These are phyloP conservation scores for Aspergillus cavernicola DNA, from an alignment of 495 filamentous ascomycete species.

Conservation along the genomic window DNA sequence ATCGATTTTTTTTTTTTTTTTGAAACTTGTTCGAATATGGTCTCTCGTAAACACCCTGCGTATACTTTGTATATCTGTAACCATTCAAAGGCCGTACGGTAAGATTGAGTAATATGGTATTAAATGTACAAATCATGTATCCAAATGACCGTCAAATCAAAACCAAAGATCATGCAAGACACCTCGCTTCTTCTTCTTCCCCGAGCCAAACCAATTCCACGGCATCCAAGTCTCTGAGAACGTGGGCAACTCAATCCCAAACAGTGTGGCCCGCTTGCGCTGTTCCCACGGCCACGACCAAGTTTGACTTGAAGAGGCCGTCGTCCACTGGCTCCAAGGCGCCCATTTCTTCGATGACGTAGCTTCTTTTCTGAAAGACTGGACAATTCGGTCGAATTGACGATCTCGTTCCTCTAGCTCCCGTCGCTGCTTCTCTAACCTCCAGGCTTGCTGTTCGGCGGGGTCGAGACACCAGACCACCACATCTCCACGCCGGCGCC, in stretches of 20 bases:
- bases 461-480: conserved; percentile 68
- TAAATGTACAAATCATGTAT: not conserved
- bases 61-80: too few species aligned
- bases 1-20: not conserved
- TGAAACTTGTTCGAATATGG: not conserved
- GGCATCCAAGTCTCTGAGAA: conserved; percentile 14
- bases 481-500: conserved; percentile 77
- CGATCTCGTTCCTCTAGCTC: conserved; percentile 27
- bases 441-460: conserved; percentile 34
- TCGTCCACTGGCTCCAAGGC: conserved; percentile 21
- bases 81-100: too few species aligned
- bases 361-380: conserved; percentile 26
- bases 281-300: conserved; percentile 26
- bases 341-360: conserved; percentile 6
- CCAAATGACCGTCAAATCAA: conserved; percentile 4
- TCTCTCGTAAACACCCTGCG: too few species aligned
- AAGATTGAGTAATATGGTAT: not conserved
- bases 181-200: conserved; percentile 12
- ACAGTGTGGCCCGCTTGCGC: conserved; percentile 8
- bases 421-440: conserved; percentile 19
- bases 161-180: conserved; percentile 26
- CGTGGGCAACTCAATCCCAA: conserved; percentile 15
- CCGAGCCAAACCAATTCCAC: conserved; percentile 14
- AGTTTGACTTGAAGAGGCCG: conserved; percentile 3
- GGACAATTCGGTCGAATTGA: conserved; percentile 37